phyloP scores from a whole-genome alignment of 108 stramenopile species.

The Skeletonema marinoi region DNA sequence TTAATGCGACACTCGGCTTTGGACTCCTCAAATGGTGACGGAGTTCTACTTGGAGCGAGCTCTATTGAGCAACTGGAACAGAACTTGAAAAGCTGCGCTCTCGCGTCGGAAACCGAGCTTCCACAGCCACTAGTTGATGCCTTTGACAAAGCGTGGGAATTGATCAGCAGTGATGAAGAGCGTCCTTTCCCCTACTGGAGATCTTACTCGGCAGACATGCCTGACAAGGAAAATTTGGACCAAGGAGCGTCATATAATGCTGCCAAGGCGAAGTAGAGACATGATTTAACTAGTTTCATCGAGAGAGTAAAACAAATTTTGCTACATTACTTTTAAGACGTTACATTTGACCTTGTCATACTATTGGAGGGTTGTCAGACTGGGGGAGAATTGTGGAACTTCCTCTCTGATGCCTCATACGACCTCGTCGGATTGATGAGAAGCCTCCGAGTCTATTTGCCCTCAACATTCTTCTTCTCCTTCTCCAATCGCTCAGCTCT shows the following conservation, averaged over 20 bases:
- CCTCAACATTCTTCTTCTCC: constrained; percentile 6
- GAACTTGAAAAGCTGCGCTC: constrained; percentile 67
- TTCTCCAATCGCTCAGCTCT: constrained; percentile 15
- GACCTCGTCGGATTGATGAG: neutral
- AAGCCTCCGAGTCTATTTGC: neutral
- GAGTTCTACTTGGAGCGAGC: constrained; percentile 84
- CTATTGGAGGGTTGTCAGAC: neutral
- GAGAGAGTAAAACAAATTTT: neutral
- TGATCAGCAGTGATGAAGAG: constrained; percentile 44
- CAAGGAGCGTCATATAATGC: constrained; percentile 83
- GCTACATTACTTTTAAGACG: constrained; percentile 5
- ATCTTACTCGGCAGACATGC: constrained; percentile 84
- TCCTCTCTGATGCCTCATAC: neutral
- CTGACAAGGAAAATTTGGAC: constrained; percentile 68
- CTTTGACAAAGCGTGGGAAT: constrained; percentile 78
- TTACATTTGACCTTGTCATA: neutral
- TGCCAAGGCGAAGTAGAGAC: constrained; percentile 51
- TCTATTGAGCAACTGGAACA: constrained; percentile 75
- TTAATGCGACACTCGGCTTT: constrained; percentile 85
- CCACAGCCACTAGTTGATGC: constrained; percentile 55
- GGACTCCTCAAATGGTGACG: constrained; percentile 52
- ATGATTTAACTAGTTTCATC: neutral
- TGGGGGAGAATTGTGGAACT: neutral
- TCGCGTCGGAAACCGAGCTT: constrained; percentile 38
- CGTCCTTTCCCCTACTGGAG: constrained; percentile 88